A percentile compares a stretch with the other conserved stretches of the same genome.
Evolutionary conservation across 2,329 filamentous ascomycete genomes (phyloP).

Genomic region (Apiospora sp.): DNA sequence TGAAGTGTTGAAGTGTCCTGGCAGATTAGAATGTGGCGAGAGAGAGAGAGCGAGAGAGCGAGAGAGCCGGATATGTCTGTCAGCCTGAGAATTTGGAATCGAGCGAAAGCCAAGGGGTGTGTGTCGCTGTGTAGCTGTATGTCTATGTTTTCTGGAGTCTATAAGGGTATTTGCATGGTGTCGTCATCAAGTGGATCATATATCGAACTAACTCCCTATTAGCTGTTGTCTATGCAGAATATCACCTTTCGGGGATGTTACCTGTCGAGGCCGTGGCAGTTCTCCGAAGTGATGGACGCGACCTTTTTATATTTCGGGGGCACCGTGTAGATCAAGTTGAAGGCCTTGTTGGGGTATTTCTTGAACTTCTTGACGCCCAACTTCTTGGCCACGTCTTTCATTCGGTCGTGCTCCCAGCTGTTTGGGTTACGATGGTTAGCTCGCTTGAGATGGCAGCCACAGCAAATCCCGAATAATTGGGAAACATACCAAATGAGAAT

Average conservation of each 20-base stretch:
- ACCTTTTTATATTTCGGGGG: conserved; percentile 58
- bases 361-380: conserved; percentile 58
- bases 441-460: not conserved
- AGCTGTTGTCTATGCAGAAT: not conserved
- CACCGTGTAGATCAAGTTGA: conserved; percentile 65
- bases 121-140: not conserved
- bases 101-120: not conserved
- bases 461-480: too few relatives aligned
- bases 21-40: not conserved
- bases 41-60: too few relatives aligned
- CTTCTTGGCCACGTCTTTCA: conserved; percentile 59
- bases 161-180: not conserved
- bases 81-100: not conserved
- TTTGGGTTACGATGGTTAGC: too few relatives aligned
- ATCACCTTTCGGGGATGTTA: not conserved
- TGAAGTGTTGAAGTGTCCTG: not conserved
- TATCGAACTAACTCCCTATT: not conserved
- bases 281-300: conserved; percentile 54
- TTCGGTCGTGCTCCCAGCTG: conserved; percentile 65
- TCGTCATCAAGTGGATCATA: not conserved
- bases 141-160: not conserved
- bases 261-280: conserved; percentile 60
- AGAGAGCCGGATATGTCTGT: not conserved
- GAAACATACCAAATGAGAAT: conserved; percentile 60
- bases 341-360: conserved; percentile 58